A percentile compares a stretch with the other conserved stretches of the same genome.
These are phyloP conservation scores for Pichia californica DNA, from an alignment of 805 yeast species.

Conservation along the genomic window DNA sequence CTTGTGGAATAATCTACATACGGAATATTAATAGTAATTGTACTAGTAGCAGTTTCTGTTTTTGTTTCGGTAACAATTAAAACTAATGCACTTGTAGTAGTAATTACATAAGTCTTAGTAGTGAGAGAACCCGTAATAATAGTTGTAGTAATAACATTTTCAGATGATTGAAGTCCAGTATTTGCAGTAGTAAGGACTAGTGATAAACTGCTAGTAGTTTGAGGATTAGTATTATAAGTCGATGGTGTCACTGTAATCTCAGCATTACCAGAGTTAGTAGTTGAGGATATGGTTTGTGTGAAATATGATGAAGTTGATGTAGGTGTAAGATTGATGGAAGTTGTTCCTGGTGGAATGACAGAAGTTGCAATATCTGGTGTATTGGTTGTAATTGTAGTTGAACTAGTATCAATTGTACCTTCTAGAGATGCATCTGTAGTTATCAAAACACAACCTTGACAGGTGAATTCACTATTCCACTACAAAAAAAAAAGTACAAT, in stretches of 20 bases:
- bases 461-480: slow-evolving; percentile 24
- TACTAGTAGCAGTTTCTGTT: slow-evolving; percentile 6
- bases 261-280: background rate
- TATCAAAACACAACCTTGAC: slow-evolving; percentile 24
- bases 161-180: too few species aligned
- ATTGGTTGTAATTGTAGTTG: slow-evolving; percentile 9
- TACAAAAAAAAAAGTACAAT: slow-evolving; percentile 1
- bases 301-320: background rate
- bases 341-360: slow-evolving; percentile 1
- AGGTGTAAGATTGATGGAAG: background rate
- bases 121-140: slow-evolving; percentile 8
- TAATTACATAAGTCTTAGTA: slow-evolving; percentile 15
- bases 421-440: slow-evolving; percentile 22
- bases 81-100: slow-evolving; percentile 16
- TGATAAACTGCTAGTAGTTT: too few species aligned
- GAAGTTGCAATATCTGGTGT: slow-evolving; percentile 12
- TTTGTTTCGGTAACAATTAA: slow-evolving; percentile 17
- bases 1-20: slow-evolving; percentile 7
- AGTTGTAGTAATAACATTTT: slow-evolving; percentile 2
- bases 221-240: background rate
- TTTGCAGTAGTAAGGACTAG: too few species aligned
- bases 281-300: background rate
- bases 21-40: slow-evolving; percentile 5
- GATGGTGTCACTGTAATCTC: background rate
- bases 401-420: slow-evolving; percentile 18